phyloP scores from a whole-genome alignment of 192 early-diverging fungal species.

The Rhizophagus prolifer region DNA sequence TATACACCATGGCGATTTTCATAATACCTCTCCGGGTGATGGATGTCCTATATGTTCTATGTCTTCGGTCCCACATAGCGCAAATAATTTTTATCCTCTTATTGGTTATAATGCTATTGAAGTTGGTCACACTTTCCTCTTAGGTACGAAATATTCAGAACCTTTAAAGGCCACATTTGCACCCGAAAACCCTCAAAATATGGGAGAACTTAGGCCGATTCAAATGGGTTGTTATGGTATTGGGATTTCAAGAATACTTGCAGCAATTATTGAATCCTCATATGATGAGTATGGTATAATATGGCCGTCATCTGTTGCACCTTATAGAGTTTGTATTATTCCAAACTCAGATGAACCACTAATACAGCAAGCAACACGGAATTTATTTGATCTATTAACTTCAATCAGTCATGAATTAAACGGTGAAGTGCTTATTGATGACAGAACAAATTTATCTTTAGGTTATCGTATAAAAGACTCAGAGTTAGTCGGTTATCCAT shows the following conservation, averaged over 20 bases:
- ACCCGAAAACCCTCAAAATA: constrained; percentile 26
- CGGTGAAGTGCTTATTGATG: constrained; percentile 68
- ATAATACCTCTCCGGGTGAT: constrained; percentile 50
- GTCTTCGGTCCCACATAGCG: neutral
- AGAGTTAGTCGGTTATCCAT: constrained; percentile 80
- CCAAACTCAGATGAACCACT: constrained; percentile 47
- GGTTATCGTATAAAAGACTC: constrained; percentile 85
- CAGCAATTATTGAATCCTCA: constrained; percentile 71
- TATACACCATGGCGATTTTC: constrained; percentile 43
- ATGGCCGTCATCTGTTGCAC: constrained; percentile 82
- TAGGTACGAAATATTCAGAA: constrained; percentile 86
- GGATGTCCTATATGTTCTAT: constrained; percentile 41
- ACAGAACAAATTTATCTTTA: constrained; percentile 60
- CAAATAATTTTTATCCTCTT: constrained; percentile 34
- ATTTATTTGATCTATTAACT: constrained; percentile 49
- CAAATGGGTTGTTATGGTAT: constrained; percentile 94
- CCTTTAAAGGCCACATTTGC: constrained; percentile 61
- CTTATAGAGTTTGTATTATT: constrained; percentile 68
- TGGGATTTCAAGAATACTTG: constrained; percentile 79
- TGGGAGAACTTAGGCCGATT: constrained; percentile 45
- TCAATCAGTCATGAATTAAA: constrained; percentile 18
- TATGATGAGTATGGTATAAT: constrained; percentile 66
- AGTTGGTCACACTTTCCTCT: constrained; percentile 85
- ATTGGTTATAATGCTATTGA: constrained; percentile 65
- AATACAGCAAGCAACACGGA: constrained; percentile 33